Evolutionary conservation across 1,284 basidiomycete species (phyloP).

Genomic region (Cryptococcus maquisensis): DNA sequence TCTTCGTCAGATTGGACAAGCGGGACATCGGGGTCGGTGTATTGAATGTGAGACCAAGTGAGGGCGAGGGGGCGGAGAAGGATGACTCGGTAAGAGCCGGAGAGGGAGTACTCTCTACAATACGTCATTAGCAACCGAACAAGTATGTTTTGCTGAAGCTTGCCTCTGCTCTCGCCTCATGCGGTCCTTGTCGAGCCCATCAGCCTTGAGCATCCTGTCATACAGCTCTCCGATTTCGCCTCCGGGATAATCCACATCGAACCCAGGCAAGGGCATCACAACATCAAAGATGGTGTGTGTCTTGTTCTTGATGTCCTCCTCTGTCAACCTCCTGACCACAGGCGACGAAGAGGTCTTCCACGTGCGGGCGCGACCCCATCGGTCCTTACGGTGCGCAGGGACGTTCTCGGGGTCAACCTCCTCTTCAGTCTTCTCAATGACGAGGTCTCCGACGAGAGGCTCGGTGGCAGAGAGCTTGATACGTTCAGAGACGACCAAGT

Average conservation of each 20-base stretch:
- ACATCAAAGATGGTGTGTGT: conserved; percentile 83
- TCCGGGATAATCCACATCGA: conserved; percentile 82
- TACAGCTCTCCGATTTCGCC: conserved; percentile 78
- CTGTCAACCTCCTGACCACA: conserved; percentile 70
- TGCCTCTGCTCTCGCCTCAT: conserved; percentile 84
- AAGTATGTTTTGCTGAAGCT: conserved; percentile 28
- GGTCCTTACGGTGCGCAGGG: conserved; percentile 13
- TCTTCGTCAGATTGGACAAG: conserved; percentile 95
- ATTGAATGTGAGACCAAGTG: conserved; percentile 74
- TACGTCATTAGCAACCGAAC: background rate
- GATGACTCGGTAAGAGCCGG: conserved; percentile 89
- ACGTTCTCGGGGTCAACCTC: conserved; percentile 25
- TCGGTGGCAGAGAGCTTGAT: conserved; percentile 73
- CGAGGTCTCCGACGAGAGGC: conserved; percentile 81
- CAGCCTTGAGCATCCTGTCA: conserved; percentile 68
- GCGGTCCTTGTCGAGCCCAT: conserved; percentile 82
- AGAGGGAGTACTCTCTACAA: conserved; percentile 78
- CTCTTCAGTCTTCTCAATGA: conserved; percentile 54
- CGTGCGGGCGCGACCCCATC: conserved; percentile 6
- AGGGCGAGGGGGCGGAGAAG: conserved; percentile 77
- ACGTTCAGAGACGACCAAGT: conserved; percentile 87
- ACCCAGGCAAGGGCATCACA: conserved; percentile 90
- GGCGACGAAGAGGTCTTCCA: conserved; percentile 40
- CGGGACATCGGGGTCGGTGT: conserved; percentile 87
- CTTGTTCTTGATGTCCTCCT: conserved; percentile 63